These are phyloP conservation scores for Eucalyptus erythrocorys DNA, from an alignment of 345 rosid species.

Conservation along the genomic window DNA sequence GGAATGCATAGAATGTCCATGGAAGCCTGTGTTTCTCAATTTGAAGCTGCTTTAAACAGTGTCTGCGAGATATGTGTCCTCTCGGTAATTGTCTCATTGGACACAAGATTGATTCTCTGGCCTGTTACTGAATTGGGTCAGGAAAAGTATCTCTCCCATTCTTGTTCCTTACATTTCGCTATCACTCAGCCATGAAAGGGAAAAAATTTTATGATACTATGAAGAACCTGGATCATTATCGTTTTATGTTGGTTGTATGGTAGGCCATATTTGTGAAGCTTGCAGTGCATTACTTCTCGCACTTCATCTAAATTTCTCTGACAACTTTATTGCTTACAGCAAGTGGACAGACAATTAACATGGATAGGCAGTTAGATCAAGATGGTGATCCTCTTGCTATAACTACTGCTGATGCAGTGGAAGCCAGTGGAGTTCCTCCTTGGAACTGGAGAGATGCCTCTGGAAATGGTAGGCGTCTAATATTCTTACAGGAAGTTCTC, in stretches of 20 bases:
- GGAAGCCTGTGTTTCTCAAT: neutral
- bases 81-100: neutral
- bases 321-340: slow-evolving; percentile 31
- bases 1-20: neutral
- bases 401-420: slow-evolving; percentile 71
- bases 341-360: slow-evolving; percentile 69
- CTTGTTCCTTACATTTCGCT: neutral
- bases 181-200: neutral
- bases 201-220: neutral
- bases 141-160: neutral
- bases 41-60: neutral
- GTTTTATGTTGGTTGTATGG: neutral
- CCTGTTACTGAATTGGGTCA: neutral
- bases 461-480: slow-evolving; percentile 47
- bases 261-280: neutral
- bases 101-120: neutral
- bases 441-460: slow-evolving; percentile 99
- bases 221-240: neutral
- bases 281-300: neutral
- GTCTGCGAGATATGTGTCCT: neutral
- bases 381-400: slow-evolving; percentile 96
- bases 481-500: neutral
- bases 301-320: neutral
- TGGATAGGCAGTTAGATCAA: slow-evolving; percentile 88
- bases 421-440: slow-evolving; percentile 84